phyloP scores from a whole-genome alignment of 495 filamentous ascomycete genomes.

The Amniculicola lignicola region DNA sequence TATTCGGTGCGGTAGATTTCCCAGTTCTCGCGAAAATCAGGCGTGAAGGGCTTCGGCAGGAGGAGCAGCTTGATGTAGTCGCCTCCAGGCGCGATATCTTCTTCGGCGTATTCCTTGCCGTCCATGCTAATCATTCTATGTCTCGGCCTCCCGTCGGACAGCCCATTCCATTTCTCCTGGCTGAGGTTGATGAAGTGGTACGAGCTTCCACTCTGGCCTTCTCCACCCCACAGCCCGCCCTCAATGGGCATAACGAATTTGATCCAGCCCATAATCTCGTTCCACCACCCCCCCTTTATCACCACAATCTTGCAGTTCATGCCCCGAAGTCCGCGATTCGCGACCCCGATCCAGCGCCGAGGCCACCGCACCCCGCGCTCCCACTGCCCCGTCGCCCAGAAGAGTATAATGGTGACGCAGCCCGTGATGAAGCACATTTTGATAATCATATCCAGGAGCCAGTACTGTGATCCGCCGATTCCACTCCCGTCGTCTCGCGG shows the following conservation, averaged over 20 bases:
- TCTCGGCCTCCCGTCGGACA: conserved; percentile 14
- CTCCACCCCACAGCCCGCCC: conserved; percentile 22
- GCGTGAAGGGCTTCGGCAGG: conserved; percentile 89
- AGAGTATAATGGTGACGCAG: conserved; percentile 71
- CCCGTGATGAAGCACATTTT: conserved; percentile 86
- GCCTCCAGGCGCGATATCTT: conserved; percentile 84
- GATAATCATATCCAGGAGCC: conserved; percentile 84
- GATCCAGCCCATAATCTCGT: conserved; percentile 65
- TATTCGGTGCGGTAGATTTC: conserved; percentile 89
- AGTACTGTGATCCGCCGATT: conserved; percentile 90
- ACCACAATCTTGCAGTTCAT: conserved; percentile 96
- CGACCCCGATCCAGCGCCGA: conserved; percentile 78
- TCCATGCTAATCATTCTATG: conserved; percentile 22
- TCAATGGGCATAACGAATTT: conserved; percentile 70
- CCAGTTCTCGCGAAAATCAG: conserved; percentile 96
- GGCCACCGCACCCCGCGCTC: conserved; percentile 94
- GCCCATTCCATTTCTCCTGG: conserved; percentile 23
- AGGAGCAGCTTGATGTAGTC: conserved; percentile 88
- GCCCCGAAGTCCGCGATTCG: conserved; percentile 82
- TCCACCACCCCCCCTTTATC: conserved; percentile 78
- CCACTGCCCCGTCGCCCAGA: conserved; percentile 94
- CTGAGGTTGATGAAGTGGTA: conserved; percentile 33
- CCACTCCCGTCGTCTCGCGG: conserved; percentile 87
- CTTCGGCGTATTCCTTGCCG: conserved; percentile 47
- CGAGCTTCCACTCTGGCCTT: conserved; percentile 17